Evolutionary conservation across 768 basidiomycete species (phyloP).

Genomic region (Glaciozyma antarctica): DNA sequence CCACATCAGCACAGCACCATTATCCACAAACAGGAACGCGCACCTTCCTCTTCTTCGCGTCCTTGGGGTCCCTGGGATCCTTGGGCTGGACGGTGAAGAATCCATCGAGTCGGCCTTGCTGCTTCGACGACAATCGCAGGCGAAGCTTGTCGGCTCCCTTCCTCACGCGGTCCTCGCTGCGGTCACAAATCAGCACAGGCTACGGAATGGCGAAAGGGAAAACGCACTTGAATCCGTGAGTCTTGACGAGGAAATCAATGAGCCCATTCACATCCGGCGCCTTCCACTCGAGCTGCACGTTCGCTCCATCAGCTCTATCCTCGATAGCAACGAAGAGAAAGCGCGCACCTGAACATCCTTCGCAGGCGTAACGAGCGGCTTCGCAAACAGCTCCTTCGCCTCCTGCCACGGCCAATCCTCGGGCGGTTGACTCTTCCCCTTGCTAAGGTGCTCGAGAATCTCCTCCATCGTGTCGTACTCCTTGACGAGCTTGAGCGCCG

Average conservation of each 20-base stretch:
- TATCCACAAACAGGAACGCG: background rate
- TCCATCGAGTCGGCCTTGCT: slow-evolving; percentile 84
- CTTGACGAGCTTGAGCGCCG: slow-evolving; percentile 79
- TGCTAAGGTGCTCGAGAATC: slow-evolving; percentile 57
- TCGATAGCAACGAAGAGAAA: background rate
- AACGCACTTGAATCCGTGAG: slow-evolving; percentile 93
- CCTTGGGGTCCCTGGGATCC: slow-evolving; percentile 16
- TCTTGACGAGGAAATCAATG: slow-evolving; percentile 80
- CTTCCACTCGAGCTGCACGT: slow-evolving; percentile 76
- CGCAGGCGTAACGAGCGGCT: slow-evolving; percentile 80
- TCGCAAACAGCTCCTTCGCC: slow-evolving; percentile 78
- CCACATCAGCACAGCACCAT: no score
- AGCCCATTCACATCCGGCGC: slow-evolving; percentile 85
- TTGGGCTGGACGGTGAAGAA: slow-evolving; percentile 60
- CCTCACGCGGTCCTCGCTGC: slow-evolving; percentile 89
- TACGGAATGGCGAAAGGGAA: no score
- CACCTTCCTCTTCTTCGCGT: slow-evolving; percentile 25
- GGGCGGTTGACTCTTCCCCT: slow-evolving; percentile 59
- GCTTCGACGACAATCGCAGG: slow-evolving; percentile 77
- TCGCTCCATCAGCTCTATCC: background rate
- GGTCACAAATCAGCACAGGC: background rate
- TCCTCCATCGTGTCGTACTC: slow-evolving; percentile 64
- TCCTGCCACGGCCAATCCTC: slow-evolving; percentile 97
- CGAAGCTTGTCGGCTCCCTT: slow-evolving; percentile 88
- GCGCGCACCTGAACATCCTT: slow-evolving; percentile 66